These are phyloP conservation scores for Penicillium canescens DNA, from an alignment of 495 filamentous ascomycete genomes.

Conservation along the genomic window DNA sequence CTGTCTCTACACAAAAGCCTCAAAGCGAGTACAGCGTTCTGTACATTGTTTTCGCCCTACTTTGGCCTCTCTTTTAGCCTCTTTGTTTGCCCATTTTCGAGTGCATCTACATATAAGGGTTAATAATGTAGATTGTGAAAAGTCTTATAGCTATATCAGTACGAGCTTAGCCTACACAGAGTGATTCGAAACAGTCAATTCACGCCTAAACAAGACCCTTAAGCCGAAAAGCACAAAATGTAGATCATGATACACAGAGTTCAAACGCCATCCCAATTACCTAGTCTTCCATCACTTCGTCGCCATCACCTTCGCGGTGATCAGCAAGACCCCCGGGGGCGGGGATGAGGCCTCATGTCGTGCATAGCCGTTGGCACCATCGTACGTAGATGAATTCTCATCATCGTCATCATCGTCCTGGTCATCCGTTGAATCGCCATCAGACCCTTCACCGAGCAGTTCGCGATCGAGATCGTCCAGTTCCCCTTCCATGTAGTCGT, in stretches of 20 bases:
- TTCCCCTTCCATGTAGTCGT: conserved; percentile 41
- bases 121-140: no score
- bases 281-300: conserved; percentile 36
- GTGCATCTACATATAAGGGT: no score
- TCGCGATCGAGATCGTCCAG: conserved; percentile 55
- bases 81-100: no score
- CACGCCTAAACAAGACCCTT: not conserved
- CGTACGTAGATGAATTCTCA: conserved; percentile 44
- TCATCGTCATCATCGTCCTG: conserved; percentile 39
- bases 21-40: no score
- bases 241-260: conserved; percentile 9
- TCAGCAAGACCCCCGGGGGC: conserved; percentile 14
- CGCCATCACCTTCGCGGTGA: conserved; percentile 23
- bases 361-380: conserved; percentile 40
- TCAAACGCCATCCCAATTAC: conserved; percentile 11
- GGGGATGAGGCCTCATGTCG: conserved; percentile 42
- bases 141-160: no score
- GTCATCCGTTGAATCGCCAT: conserved; percentile 40
- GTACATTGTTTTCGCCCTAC: no score
- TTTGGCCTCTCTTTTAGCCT: no score
- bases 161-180: not conserved
- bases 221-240: conserved; percentile 4
- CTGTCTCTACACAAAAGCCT: no score
- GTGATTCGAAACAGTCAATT: not conserved
- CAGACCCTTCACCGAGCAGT: conserved; percentile 49